These are phyloP conservation scores for Fusarium aywerte DNA, from an alignment of 2,329 filamentous ascomycete species.

Conservation along the genomic window DNA sequence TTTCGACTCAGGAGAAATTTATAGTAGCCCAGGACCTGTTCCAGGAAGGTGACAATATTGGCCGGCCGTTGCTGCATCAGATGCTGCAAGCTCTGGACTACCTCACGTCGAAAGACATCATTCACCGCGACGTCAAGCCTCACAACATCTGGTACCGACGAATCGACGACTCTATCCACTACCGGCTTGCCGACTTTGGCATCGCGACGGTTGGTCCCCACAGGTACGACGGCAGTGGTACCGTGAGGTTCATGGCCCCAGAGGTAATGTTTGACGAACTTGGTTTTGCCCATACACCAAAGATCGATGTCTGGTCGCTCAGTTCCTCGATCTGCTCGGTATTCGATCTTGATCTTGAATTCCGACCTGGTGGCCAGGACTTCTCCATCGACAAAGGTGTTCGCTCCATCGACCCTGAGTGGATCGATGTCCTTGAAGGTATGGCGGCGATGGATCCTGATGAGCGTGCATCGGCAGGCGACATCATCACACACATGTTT, in stretches of 20 bases:
- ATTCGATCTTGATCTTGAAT: background rate
- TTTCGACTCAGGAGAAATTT: background rate
- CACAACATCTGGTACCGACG: background rate
- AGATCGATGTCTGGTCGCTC: background rate
- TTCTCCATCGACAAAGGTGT: too few relatives aligned
- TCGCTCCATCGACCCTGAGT: background rate
- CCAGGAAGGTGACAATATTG: background rate
- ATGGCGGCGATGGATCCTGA: background rate
- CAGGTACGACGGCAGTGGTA: background rate
- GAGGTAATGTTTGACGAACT: background rate
- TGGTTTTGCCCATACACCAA: background rate
- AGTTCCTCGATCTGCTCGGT: background rate
- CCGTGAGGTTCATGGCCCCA: background rate
- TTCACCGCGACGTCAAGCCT: constrained; percentile 6
- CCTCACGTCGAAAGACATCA: background rate
- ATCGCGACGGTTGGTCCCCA: background rate
- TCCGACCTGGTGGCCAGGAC: too few relatives aligned
- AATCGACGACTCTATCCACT: background rate
- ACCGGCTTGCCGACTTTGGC: constrained; percentile 1
- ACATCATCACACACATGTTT: background rate
- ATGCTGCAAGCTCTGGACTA: constrained; percentile 13
- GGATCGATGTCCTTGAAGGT: background rate
- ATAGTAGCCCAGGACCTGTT: background rate
- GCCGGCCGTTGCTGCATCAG: background rate
- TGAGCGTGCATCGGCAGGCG: background rate